Evolutionary conservation across 345 rosid species (phyloP), one percentile per base, ranked within the genome.

Genomic region (Heritiera fomes): DNA sequence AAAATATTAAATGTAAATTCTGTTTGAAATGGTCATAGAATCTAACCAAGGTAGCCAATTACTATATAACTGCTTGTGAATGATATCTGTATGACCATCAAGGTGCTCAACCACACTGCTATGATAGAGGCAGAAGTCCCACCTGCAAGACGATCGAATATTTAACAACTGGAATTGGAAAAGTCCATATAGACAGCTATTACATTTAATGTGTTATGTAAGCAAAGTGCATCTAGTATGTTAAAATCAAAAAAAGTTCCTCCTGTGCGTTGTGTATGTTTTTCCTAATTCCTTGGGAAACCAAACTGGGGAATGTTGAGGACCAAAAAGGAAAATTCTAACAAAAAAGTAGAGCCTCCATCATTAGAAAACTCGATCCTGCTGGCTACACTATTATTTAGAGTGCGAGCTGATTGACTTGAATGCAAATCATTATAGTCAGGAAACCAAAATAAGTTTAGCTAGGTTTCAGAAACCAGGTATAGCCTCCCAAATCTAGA

Each of bases 11-110:
- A 18, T 0, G 34, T 38, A 32, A 73, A 73, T 73, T 38, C 8
- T 18, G 32, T 45, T 68, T 5, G 1, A 45, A 53, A 17, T 7
- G 63, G 55, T 72, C 46, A 32, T 55, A 59, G 50, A 75, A 53
- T 59, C 90, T 82, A 30, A 91, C 97, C 98, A 90, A 47, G 97
- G 94, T 38, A 96, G 80, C 98, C 97, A 94, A 77, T 90, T 91
- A 66, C 91, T 90, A 79, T 88, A 90, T 63, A 96, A 81, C 80
- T 85, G 86, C 71, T 74, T 71, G 84, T 88, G 89, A 83, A 96
- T 77, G 72, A 94, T 91, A 82, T 94, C 98, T 4, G 97, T 90
- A 78, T 96, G 99, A 68, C 98, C 98, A 85, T 96, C 99, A 77
- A 94, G 83, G 82, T 88, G 95, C 88, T 94, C 99, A 40, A 96